Evolutionary conservation across 768 basidiomycete genomes (phyloP), one percentile per base, ranked within the genome.

Genomic region (Suillus variegatus): DNA sequence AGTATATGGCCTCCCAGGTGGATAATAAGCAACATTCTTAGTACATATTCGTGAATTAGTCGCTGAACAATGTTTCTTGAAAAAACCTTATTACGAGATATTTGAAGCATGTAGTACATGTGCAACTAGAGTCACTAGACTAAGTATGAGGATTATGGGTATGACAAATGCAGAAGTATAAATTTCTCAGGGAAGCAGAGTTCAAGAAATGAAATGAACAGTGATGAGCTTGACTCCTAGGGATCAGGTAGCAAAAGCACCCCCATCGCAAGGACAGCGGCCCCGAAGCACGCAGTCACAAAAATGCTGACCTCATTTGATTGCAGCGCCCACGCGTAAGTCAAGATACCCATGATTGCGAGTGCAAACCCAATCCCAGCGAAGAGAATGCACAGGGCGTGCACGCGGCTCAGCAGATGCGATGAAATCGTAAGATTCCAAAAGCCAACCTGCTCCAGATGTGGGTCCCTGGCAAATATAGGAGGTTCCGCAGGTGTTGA

Each of bases 401-500:
- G 86, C 40, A 79, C 82, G 22, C 82, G 79, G 61, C 79, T 80
- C 43, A 88, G 78, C 32, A 88, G 73, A 66, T 84, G 81, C 10
- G 70, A 71, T 12, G 75, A 77, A 77, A 60, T 83, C 76, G 32
- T 78, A 8, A 22, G 51, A 32, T 70, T 36, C 66, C 71, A 72
- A 72, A 86, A 84, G 10, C 85, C 85, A 25, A 85, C 81, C 66
- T 82, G 82, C 58, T 84, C 84, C 9, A 88, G 67, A 62, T 84
- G 85, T 6, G 86, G 86, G 68, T 85, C 78, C 22, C 73, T 66
- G 6, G 76, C 82, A 70, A 81, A 80, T 36, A 85, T 76, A 4
- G 74, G 73, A 1, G 73, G 73, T 28, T 76, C 73, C 40, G 69
- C 22, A 12, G 62, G 28, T 35, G 38, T 63, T 1, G 70, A 71